These are phyloP conservation scores for Croton laevigatus DNA, from an alignment of 441 rosid genomes.

Conservation along the genomic window DNA sequence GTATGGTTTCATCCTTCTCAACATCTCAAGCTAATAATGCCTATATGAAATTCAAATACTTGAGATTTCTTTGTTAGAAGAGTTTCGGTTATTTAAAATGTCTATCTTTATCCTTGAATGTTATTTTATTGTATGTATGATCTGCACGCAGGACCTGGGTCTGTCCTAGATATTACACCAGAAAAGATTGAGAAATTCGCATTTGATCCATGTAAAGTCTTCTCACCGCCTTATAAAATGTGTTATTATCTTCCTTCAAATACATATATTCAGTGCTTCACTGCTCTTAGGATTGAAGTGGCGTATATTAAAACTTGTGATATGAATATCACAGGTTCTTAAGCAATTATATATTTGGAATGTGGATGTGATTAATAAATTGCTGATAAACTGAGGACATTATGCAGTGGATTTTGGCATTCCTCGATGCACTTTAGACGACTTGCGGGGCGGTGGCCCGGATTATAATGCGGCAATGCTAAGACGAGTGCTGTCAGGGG, in stretches of 20 bases:
- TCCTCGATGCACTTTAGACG: conserved; percentile 77
- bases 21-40: neutral
- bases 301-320: neutral
- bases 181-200: conserved; percentile 69
- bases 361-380: neutral
- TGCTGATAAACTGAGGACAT: conserved; percentile 18
- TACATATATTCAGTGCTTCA: neutral
- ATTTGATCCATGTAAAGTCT: conserved; percentile 81
- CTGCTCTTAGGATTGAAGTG: neutral
- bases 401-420: conserved; percentile 83
- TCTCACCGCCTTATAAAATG: neutral
- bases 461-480: conserved; percentile 67
- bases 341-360: neutral
- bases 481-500: conserved; percentile 69
- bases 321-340: neutral
- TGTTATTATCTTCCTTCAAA: neutral
- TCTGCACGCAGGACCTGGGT: conserved; percentile 60
- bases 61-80: neutral
- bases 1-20: conserved; percentile 35
- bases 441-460: conserved; percentile 79
- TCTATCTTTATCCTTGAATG: neutral
- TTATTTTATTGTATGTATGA: conserved; percentile 13
- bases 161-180: conserved; percentile 58
- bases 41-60: neutral
- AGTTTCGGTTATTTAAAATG: neutral